Percentiles rank a stretch among this genome's conserved stretches.
phyloP scores from a whole-genome alignment of 1,139 yeast species.

The Pichia sp. region DNA sequence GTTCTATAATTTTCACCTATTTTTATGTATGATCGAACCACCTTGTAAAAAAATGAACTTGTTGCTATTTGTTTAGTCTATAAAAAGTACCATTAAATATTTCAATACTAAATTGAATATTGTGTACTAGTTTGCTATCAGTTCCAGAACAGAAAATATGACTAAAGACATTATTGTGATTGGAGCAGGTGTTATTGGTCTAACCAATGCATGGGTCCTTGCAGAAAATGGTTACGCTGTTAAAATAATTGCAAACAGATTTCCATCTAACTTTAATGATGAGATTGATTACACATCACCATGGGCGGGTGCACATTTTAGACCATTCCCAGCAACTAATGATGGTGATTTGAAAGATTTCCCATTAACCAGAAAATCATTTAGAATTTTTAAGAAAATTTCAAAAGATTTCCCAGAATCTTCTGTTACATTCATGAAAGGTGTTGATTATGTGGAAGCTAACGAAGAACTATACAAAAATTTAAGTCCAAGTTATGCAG shows the following conservation, averaged over 20 bases:
- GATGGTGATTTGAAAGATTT: constrained; percentile 42
- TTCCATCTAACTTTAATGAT: constrained; percentile 38
- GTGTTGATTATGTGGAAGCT: constrained; percentile 52
- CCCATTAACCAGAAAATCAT: constrained; percentile 43
- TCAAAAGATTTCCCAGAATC: constrained; percentile 44
- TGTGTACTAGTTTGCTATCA: too few relatives aligned
- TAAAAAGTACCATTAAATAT: not conserved
- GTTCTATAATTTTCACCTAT: not conserved
- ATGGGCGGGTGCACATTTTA: constrained; percentile 78
- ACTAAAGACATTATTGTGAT: constrained; percentile 11
- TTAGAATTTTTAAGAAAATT: constrained; percentile 38
- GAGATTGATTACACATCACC: constrained; percentile 52
- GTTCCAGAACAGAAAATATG: not conserved
- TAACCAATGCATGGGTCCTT: constrained; percentile 21
- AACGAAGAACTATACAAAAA: constrained; percentile 35
- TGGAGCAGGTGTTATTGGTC: constrained; percentile 21
- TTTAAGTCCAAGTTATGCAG: constrained; percentile 38
- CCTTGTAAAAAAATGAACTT: not conserved
- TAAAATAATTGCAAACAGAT: constrained; percentile 45
- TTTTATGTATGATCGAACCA: not conserved
- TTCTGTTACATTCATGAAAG: constrained; percentile 47
- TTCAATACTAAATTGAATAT: too few relatives aligned
- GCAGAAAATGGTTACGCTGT: constrained; percentile 27
- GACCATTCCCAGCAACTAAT: constrained; percentile 54
- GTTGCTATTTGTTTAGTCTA: not conserved